Evolutionary conservation across 148 eudicot species (phyloP), one percentile per base, ranked within the genome.

Genomic region (Nepenthes gracilis): DNA sequence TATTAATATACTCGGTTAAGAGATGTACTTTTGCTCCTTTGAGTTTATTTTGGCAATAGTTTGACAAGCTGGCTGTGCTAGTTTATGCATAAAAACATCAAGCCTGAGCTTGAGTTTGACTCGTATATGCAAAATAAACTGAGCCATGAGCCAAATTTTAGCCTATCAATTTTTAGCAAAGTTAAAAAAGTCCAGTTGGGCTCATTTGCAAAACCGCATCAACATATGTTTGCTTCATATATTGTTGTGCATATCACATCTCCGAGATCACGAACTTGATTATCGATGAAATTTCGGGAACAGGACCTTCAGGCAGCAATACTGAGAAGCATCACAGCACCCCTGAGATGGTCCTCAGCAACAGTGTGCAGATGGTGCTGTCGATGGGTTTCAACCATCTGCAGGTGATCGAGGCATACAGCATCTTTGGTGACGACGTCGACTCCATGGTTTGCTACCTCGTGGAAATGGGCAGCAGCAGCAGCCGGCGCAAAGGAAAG

Each of bases 341-440:
- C 7, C 52, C 74, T 0, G 79, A 71, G 36, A 50, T 63, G 2
- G 79, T 65, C 37, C 69, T 81, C 13, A 88, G 74, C 72, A 72
- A 74, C 75, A 78, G 89, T 76, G 82, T 93, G 84, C 87, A 86
- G 82, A 59, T 84, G 63, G 80, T 86, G 72, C 72, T 93, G 48
- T 84, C 99, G 7, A 93, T 89, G 99, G 99, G 97, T 5, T 93
- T 93, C 78, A 81, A 87, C 77, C 89, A 93, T 72, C 54, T 88
- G 74, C 99, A 89, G 74, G 96, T 69, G 12, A 68, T 89, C 1
- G 97, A 93, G 66, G 99, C 99, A 13, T 89, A 84, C 76, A 89
- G 82, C 71, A 79, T 93, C 70, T 93, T 93, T 54, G 97, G 99
- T 23, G 99, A 93, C 1, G 95, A 93, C 63, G 89, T 86, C 6